Evolutionary conservation across 108 stramenopile genomes (phyloP).

Genomic region (Seminavis robusta): DNA sequence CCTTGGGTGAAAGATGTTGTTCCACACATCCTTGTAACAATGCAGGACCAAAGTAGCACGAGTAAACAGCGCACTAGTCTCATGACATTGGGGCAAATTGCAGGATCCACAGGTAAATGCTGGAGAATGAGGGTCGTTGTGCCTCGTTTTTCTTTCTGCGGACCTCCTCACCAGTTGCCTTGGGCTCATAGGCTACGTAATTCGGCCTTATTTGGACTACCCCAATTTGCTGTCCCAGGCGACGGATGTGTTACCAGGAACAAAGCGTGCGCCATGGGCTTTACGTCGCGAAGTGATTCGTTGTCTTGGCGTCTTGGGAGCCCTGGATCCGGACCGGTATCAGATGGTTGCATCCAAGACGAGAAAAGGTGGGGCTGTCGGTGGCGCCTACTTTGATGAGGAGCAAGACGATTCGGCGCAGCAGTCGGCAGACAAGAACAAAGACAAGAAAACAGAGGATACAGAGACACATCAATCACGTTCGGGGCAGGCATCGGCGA

Average conservation of each 20-base stretch:
- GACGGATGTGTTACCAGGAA: conserved; percentile 75
- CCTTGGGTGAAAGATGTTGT: conserved; percentile 86
- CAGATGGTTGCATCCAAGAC: conserved; percentile 50
- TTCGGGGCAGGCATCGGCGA: too few relatives aligned
- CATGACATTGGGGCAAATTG: conserved; percentile 87
- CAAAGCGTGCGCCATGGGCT: conserved; percentile 80
- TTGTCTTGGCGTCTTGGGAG: conserved; percentile 92
- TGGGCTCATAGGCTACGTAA: too few relatives aligned
- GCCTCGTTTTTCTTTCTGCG: too few relatives aligned
- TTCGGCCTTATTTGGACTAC: conserved; percentile 90
- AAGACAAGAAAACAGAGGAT: neutral
- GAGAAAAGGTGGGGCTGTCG: conserved; percentile 77
- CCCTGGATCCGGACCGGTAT: conserved; percentile 91
- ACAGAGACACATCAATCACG: too few relatives aligned
- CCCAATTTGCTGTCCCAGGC: conserved; percentile 83
- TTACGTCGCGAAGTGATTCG: conserved; percentile 91
- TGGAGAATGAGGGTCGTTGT: too few relatives aligned
- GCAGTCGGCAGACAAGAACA: neutral
- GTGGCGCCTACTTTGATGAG: conserved; percentile 79
- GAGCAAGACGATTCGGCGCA: conserved; percentile 10
- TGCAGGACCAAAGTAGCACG: conserved; percentile 86
- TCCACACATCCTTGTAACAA: conserved; percentile 78
- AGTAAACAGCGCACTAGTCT: conserved; percentile 88
- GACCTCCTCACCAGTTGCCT: too few relatives aligned
- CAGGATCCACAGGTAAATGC: conserved; percentile 90